Conservation (phyloP, 1,284 basidiomycete species). For the Ustilago cynodontis region DNA sequence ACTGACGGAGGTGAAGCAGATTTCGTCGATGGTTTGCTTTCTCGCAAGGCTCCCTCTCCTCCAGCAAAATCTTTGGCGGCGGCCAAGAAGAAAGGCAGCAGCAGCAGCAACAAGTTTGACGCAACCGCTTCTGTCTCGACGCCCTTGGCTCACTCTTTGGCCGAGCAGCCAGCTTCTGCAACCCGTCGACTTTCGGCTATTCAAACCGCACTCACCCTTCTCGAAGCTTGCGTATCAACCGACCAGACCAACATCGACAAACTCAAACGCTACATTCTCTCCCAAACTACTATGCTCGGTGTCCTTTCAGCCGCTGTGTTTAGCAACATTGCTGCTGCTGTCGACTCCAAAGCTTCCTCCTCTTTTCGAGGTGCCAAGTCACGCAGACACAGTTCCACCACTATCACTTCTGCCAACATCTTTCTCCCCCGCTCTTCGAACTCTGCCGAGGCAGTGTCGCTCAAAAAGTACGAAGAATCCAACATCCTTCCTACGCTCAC, state of each 20-base stretch:
- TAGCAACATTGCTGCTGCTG: slow-evolving; percentile 44
- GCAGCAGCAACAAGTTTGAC: too few species aligned
- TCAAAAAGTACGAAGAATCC: slow-evolving; percentile 36
- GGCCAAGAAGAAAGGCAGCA: slow-evolving; percentile 39
- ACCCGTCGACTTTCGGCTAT: slow-evolving; percentile 38
- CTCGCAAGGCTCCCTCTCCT: slow-evolving; percentile 11
- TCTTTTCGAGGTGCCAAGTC: slow-evolving; percentile 8
- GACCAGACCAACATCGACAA: slow-evolving; percentile 35
- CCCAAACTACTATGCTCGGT: slow-evolving; percentile 54
- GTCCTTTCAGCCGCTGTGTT: slow-evolving; percentile 46
- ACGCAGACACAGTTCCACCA: slow-evolving; percentile 14
- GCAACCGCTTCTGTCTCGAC: neutral
- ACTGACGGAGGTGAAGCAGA: slow-evolving; percentile 54
- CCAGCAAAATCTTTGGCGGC: slow-evolving; percentile 11
- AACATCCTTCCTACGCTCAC: slow-evolving; percentile 34
- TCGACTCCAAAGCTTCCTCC: slow-evolving; percentile 23
- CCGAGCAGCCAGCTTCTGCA: slow-evolving; percentile 37
- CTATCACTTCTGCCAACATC: slow-evolving; percentile 32
- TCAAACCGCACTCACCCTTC: slow-evolving; percentile 33
- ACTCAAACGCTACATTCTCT: slow-evolving; percentile 46
- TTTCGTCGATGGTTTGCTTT: slow-evolving; percentile 47
- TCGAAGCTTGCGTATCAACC: slow-evolving; percentile 48
- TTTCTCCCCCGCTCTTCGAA: slow-evolving; percentile 15
- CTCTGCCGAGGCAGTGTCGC: slow-evolving; percentile 3
- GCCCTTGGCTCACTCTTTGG: slow-evolving; percentile 28